A percentile compares a stretch with the other conserved stretches of the same genome.
These are phyloP conservation scores for Fomitopsis palustris DNA, from an alignment of 1,284 basidiomycete genomes.

Conservation along the genomic window DNA sequence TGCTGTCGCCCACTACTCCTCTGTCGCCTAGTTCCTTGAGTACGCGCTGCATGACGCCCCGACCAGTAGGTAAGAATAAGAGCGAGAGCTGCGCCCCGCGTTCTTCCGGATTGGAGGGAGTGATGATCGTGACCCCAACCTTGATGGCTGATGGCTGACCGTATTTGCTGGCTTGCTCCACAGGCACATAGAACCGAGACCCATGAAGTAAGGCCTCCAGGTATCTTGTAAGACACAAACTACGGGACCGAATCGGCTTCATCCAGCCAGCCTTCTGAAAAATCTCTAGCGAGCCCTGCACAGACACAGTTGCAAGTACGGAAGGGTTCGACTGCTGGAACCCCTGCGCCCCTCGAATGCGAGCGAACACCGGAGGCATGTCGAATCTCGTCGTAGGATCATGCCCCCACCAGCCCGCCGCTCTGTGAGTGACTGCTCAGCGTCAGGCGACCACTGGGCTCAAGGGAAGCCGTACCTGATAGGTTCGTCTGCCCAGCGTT, in stretches of 20 bases:
- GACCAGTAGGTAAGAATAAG: constrained; percentile 63
- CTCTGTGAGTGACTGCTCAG: constrained; percentile 43
- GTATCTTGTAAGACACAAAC: constrained; percentile 64
- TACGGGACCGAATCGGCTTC: constrained; percentile 63
- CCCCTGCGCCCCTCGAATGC: constrained; percentile 88
- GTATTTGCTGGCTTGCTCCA: constrained; percentile 34
- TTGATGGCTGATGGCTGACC: constrained; percentile 18
- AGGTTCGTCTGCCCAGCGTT: constrained; percentile 64
- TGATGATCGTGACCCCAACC: constrained; percentile 83
- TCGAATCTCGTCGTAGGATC: constrained; percentile 83
- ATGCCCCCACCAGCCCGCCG: constrained; percentile 98
- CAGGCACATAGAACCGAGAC: constrained; percentile 60
- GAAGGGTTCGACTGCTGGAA: constrained; percentile 96
- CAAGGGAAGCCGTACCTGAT: constrained; percentile 15
- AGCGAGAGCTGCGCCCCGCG: constrained; percentile 88
- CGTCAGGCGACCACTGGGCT: background rate
- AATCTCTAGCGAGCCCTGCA: constrained; percentile 80
- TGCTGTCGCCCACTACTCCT: constrained; percentile 88
- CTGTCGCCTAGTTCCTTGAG: constrained; percentile 55
- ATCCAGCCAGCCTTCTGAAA: constrained; percentile 80
- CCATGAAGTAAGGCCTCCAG: constrained; percentile 63
- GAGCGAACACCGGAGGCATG: constrained; percentile 84
- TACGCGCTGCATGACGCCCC: constrained; percentile 70
- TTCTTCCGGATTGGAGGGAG: constrained; percentile 61
- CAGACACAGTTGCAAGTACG: constrained; percentile 73